Base-by-base conservation (phyloP, 352 stramenopile species). In the Phytophthora fragariaefolia region DNA sequence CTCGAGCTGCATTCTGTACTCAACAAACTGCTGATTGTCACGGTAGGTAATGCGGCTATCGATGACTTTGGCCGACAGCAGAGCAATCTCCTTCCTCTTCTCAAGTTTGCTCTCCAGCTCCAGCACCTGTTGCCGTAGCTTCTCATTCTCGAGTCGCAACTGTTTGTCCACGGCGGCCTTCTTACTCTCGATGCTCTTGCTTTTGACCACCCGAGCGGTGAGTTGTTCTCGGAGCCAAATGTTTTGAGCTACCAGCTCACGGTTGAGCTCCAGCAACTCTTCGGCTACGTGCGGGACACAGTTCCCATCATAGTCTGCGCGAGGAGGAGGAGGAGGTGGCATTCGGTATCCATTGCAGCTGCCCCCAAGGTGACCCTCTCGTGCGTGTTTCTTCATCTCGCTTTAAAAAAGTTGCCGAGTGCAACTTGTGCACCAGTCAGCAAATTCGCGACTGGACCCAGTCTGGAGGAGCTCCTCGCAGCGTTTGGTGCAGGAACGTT, bases 1-100 rank as follows among this genome's bases (percentile, higher is more conserved):
- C 64, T 88, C 75, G 46, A 84, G 82, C 45, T 83, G 72, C 20
- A 88, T 45, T 27, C 83, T 82, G 66, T 84, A 88, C 69, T 88
- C 75, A 46, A 86, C 77, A 47, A 86, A 83, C 59, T 85, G 69
- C 1, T 78, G 77, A 3, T 73, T 75, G 52, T 88, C 73, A 54
- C 73, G 72, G 52, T 78, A 85, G 13, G 77, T 69, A 42, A 85
- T 83, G 45, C 77, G 77, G 51, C 69, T 82, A 20, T 84, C 73
- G 17, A 88, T 65, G 34, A 86, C 63, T 55, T 76, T 76, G 24
- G 77, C 74, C 6, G 71, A 77, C 28, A 88, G 58, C 6, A 88
- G 62, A 12, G 66, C 74, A 20, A 82, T 69, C 51, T 82, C 77
- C 54, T 86, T 78, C 36, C 66, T 79, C 15, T 73, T 74, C 23